Evolutionary conservation across 2,329 filamentous ascomycete genomes (phyloP), one percentile per base, ranked within the genome.

Genomic region (Pseudogymnoascus sp.): DNA sequence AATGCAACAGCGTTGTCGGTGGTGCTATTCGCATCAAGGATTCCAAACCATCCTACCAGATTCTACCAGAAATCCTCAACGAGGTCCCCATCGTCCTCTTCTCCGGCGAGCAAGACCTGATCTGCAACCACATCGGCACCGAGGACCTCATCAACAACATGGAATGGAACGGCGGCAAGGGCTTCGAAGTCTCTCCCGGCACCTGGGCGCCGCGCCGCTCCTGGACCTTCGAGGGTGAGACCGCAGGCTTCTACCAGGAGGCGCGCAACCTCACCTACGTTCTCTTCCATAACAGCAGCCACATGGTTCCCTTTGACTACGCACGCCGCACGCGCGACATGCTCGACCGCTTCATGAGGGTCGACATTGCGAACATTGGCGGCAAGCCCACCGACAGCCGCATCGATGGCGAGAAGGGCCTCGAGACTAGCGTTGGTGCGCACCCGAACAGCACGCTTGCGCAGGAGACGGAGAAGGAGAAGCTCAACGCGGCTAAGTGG

Each of bases 231-330:
- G 94, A 97, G 74, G 90, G 87, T 64, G 84, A 96, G 67, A 77
- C 85, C 1, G 92, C 92, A 3, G 94, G 94, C 22, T 90, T 95
- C 71, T 99, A 93, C 80, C 95, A 99, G 74, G 85, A 92, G 72
- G 93, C 94, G 1, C 86, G 95, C 66, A 99, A 99, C 75, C 77
- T 99, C 64, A 97, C 94, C 0, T 99, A 99, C 71, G 87, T 99
- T 33, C 81, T 95, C 39, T 96, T 97, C 76, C 90, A 96, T 79
- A 96, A 99, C 74, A 86, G 91, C 14, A 96, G 90, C 58, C 94
- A 99, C 75, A 99, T 99, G 94, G 94, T 99, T 1, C 95, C 94
- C 0, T 97, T 94, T 70, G 93, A 99, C 74, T 89, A 89, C 68
- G 87, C 93, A 1, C 86, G 91, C 57, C 87, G 92, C 63, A 89